Base-by-base conservation (phyloP, 2,329 filamentous ascomycete species). In the Malbranchea cinnamomea region DNA sequence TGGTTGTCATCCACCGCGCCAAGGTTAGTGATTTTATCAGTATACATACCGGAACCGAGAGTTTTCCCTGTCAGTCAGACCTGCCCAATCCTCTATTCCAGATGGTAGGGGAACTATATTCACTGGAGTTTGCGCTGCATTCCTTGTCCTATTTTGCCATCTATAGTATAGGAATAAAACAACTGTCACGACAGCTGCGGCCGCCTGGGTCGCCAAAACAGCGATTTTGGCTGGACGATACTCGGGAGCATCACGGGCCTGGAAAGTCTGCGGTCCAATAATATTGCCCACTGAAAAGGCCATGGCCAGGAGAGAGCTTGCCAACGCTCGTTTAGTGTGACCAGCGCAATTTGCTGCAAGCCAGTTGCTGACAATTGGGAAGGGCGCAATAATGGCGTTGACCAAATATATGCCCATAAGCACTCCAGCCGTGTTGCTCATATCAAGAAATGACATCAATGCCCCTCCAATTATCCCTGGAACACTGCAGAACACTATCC, bases 41-140 rank as follows among this genome's bases (percentile, higher is more conserved):
- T 59, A 62, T 4, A 69, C 62, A 42, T 75, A 74, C 37, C 69
- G 57, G 48, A 75, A 75, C 36, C 65, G 65, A 18, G 60, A 13
- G 31, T 53, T 52, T 34, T 48, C 38, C 34, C 38, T 39, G 31
- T 53, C 50, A 1, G 49, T 53, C 40, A 52, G 27, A 35, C 52
- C 47, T 31, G 47, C 35, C 31, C 52, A 50, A 34, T 44, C 45
- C 6, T 36, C 36, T 21, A 48, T 41, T 36, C 48, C 44, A 6
- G 17, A 12, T 11, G 32, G 18, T 10, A n/a, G n/a, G n/a, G n/a
- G n/a, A n/a, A n/a, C n/a, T 38, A 25, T 23, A 18, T 12, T 16
- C 19, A 39, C 35, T 16, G 33, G 33, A 15, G 39, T 30, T 3
- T 41, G 34, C 19, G 40, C 41, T 22, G 41, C 36, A 30, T 47